Evolutionary conservation across 2,329 filamentous ascomycete species (phyloP).

Genomic region (Cordyceps fumosorosea): DNA sequence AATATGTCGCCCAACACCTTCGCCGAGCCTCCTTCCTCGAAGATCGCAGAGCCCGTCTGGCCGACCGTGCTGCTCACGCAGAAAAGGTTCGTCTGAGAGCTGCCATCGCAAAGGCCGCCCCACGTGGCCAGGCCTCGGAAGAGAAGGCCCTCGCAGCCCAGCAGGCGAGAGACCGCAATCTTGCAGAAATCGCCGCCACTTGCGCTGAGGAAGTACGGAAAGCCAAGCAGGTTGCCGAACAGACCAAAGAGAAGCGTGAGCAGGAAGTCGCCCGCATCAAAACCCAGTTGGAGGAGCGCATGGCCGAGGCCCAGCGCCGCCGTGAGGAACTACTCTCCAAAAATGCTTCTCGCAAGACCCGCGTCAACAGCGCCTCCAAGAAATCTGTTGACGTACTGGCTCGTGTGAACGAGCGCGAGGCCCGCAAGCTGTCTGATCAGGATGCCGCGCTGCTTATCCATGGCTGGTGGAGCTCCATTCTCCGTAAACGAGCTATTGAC

Average conservation of each 20-base stretch:
- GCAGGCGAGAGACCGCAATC: slow-evolving; percentile 69
- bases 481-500: slow-evolving; percentile 53
- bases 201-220: slow-evolving; percentile 79
- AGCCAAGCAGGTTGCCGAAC: slow-evolving; percentile 76
- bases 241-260: slow-evolving; percentile 73
- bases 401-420: slow-evolving; percentile 42
- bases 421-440: slow-evolving; percentile 45
- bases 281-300: slow-evolving; percentile 70
- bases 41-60: slow-evolving; percentile 70
- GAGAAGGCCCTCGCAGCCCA: slow-evolving; percentile 72
- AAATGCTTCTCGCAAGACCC: slow-evolving; percentile 44
- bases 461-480: slow-evolving; percentile 58
- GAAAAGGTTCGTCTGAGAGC: slow-evolving; percentile 76
- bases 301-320: slow-evolving; percentile 69
- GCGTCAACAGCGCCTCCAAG: slow-evolving; percentile 47
- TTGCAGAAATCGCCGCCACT: slow-evolving; percentile 73
- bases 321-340: slow-evolving; percentile 57
- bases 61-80: slow-evolving; percentile 73
- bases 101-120: slow-evolving; percentile 64
- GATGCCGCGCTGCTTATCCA: slow-evolving; percentile 62
- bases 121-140: slow-evolving; percentile 61
- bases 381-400: slow-evolving; percentile 44
- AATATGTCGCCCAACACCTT: slow-evolving; percentile 70
- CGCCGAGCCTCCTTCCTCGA: slow-evolving; percentile 76
- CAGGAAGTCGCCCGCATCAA: slow-evolving; percentile 64